phyloP scores from a whole-genome alignment of 805 yeast genomes.

The Ogataea ramenticola region DNA sequence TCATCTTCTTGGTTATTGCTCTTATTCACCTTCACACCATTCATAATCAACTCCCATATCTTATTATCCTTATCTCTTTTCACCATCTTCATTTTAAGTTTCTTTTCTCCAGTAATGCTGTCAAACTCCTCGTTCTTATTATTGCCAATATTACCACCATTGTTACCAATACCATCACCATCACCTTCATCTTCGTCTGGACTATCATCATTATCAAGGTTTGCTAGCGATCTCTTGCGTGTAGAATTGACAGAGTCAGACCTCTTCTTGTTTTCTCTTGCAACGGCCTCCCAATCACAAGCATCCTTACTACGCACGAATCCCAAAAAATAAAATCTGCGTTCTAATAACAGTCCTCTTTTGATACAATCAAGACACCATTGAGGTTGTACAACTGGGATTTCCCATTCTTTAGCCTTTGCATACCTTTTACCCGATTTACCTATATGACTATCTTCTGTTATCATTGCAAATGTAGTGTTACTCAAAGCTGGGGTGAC shows the following conservation, averaged over 20 bases:
- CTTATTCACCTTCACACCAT: slow-evolving; percentile 9
- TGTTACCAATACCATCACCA: slow-evolving; percentile 1
- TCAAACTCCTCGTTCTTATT: slow-evolving; percentile 1
- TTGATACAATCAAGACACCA: slow-evolving; percentile 42
- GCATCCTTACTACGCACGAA: slow-evolving; percentile 23
- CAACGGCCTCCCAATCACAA: slow-evolving; percentile 30
- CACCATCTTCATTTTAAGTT: slow-evolving; percentile 14
- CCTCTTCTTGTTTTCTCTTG: slow-evolving; percentile 7
- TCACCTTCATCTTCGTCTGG: neutral
- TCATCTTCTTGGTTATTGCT: slow-evolving; percentile 3
- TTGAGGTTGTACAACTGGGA: slow-evolving; percentile 47
- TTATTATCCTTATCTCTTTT: slow-evolving; percentile 14
- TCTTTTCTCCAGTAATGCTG: slow-evolving; percentile 15
- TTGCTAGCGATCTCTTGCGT: slow-evolving; percentile 3
- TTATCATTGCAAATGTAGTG: slow-evolving; percentile 36
- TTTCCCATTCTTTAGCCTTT: slow-evolving; percentile 46
- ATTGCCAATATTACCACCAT: neutral
- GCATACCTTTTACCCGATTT: slow-evolving; percentile 45
- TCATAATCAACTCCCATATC: slow-evolving; percentile 21
- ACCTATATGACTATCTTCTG: slow-evolving; percentile 26
- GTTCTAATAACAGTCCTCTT: slow-evolving; percentile 35
- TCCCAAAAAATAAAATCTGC: slow-evolving; percentile 31
- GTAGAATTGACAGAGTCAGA: neutral
- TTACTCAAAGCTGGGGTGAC: slow-evolving; percentile 42
- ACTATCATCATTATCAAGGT: slow-evolving; percentile 3